Evolutionary conservation across 2,329 filamentous ascomycete genomes (phyloP), one percentile per base, ranked within the genome.

Genomic region (Trichoderma sp.): DNA sequence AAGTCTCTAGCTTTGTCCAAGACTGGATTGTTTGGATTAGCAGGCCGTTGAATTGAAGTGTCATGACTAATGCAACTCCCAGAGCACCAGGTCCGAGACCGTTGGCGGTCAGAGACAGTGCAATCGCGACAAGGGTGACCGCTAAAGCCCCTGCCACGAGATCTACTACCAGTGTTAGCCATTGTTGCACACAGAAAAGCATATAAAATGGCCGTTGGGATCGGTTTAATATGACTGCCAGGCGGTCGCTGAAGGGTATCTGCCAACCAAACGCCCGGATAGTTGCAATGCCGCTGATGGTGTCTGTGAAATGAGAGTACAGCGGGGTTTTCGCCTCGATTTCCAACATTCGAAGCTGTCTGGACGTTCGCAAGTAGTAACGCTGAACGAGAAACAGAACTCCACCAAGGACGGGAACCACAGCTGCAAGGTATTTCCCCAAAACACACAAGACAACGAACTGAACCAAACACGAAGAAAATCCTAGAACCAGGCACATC

Each of bases 291-390:
- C 88, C 88, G 8, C 83, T 81, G 0, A 89, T 77, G 0, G 86
- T 87, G 74, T 76, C 77, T 11, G 75, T 31, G 60, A 74, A 18
- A 65, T 38, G 71, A 84, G 18, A 85, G 87, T 77, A 77, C 5
- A 77, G 33, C 3, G 77, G 75, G 3, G 56, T 66, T 45, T 77
- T 90, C 3, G 87, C 86, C 79, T 91, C 89, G 4, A 91, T 83
- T 65, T 91, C 89, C 45, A 91, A 79, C 38, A 89, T 84, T 66
- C 89, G 84, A 7, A 91, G 81, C 79, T 91, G 89, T 0, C 89
- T 85, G 0, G 88, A 90, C 0, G 89, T 91, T 4, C 87, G 84
- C 7, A 91, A 84, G 77, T 91, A 91, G 65, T 89, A 84, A 62
- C 85, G 87, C 76, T 90, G 89, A 2, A 91, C 79, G 2, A 79